Evolutionary conservation across 306 rosid genomes (phyloP).

Genomic region (Parietaria judaica): DNA sequence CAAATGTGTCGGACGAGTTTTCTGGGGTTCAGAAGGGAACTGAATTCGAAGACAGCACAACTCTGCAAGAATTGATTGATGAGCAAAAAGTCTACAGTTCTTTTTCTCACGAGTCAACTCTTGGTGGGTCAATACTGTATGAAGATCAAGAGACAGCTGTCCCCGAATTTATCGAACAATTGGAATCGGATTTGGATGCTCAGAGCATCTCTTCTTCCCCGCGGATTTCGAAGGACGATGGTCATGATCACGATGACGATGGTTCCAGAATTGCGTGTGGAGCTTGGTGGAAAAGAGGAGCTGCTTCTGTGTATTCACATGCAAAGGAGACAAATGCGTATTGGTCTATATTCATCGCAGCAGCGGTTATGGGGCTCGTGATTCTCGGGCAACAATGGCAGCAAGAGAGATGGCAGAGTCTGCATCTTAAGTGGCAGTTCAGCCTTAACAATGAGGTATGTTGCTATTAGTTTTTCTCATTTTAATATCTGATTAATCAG

Average conservation of each 20-base stretch:
- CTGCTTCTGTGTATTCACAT: constrained; percentile 72
- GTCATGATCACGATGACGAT: constrained; percentile 6
- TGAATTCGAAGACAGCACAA: constrained; percentile 58
- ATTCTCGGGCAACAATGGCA: constrained; percentile 92
- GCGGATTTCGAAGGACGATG: constrained; percentile 30
- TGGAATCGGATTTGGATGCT: constrained; percentile 39
- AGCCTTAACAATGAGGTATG: constrained; percentile 47
- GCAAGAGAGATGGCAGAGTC: constrained; percentile 67
- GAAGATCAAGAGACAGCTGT: constrained; percentile 28
- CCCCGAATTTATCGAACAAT: constrained; percentile 34
- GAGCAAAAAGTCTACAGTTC: constrained; percentile 47
- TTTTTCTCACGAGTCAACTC: constrained; percentile 43
- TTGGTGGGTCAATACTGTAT: constrained; percentile 32
- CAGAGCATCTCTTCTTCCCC: constrained; percentile 39
- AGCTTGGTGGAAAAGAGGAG: constrained; percentile 98
- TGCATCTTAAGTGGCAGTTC: constrained; percentile 68
- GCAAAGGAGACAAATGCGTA: constrained; percentile 81
- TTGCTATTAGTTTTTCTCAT: constrained; percentile 8
- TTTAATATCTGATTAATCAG: background rate
- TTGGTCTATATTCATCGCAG: constrained; percentile 89
- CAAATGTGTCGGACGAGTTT: constrained; percentile 54
- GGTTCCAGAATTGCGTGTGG: constrained; percentile 63
- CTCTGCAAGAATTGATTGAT: constrained; percentile 44
- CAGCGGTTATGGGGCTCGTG: constrained; percentile 79
- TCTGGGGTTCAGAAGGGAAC: constrained; percentile 50